These are phyloP conservation scores for Croton setiger DNA, from an alignment of 441 rosid species.

Conservation along the genomic window DNA sequence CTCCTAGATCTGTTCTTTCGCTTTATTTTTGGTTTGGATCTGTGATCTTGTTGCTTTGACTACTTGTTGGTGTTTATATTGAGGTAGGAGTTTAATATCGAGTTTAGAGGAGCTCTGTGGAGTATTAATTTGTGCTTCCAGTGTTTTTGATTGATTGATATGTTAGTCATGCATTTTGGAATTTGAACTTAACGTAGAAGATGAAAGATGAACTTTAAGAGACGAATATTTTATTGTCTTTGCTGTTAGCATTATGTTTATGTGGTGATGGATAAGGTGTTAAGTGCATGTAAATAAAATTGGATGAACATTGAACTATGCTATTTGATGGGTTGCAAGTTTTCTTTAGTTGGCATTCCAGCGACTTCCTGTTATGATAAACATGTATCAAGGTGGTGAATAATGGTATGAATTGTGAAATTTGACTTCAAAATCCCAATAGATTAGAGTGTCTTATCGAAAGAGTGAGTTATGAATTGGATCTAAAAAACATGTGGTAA, in stretches of 20 bases:
- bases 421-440: neutral
- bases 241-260: neutral
- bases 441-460: neutral
- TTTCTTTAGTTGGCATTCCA: neutral
- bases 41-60: slow-evolving; percentile 3
- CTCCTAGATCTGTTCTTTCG: slow-evolving; percentile 13
- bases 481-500: neutral
- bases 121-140: neutral
- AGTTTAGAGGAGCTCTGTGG: neutral
- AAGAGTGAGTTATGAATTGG: neutral
- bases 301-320: neutral
- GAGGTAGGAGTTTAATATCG: slow-evolving; percentile 6
- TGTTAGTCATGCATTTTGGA: neutral
- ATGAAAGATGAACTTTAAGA: neutral
- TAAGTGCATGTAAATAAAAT: neutral
- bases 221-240: neutral
- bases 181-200: neutral
- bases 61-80: slow-evolving; percentile 16
- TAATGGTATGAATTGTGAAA: neutral
- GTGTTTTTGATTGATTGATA: neutral
- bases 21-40: slow-evolving; percentile 21
- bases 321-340: neutral
- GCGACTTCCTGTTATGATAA: neutral
- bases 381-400: neutral
- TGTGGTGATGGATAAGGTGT: neutral